Evolutionary conservation across 1,139 yeast genomes (phyloP).

Genomic region (Nakaseomyces sp.): DNA sequence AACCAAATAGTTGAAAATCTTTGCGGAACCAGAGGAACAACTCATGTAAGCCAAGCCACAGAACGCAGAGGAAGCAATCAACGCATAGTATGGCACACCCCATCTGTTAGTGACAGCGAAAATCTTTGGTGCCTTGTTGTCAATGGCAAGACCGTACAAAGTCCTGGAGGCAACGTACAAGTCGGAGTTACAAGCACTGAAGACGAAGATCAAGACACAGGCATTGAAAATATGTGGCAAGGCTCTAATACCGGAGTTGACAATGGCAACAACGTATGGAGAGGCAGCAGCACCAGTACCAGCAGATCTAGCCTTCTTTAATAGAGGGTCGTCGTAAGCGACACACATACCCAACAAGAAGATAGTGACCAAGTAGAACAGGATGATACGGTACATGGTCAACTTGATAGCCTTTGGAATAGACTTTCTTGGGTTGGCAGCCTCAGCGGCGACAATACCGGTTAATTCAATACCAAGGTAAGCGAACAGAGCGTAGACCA

Average conservation of each 20-base stretch:
- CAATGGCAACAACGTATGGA: constrained; percentile 59
- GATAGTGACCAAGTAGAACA: constrained; percentile 60
- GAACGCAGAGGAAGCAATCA: constrained; percentile 38
- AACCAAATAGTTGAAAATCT: constrained; percentile 58
- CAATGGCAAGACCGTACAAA: constrained; percentile 52
- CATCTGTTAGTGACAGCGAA: constrained; percentile 51
- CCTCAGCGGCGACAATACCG: constrained; percentile 70
- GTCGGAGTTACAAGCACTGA: constrained; percentile 68
- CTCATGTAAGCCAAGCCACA: constrained; percentile 57
- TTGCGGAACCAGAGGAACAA: constrained; percentile 44
- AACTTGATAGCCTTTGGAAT: constrained; percentile 71
- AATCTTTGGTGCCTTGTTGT: constrained; percentile 54
- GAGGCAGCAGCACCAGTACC: constrained; percentile 64
- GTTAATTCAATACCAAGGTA: constrained; percentile 71
- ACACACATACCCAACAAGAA: constrained; percentile 69
- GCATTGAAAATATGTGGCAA: constrained; percentile 63
- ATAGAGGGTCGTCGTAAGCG: constrained; percentile 53
- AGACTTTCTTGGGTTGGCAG: constrained; percentile 63
- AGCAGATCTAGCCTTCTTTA: constrained; percentile 27
- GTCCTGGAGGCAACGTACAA: constrained; percentile 64
- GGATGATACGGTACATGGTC: constrained; percentile 65
- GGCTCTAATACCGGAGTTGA: constrained; percentile 52
- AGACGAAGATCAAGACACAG: constrained; percentile 56
- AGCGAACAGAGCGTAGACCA: constrained; percentile 69
- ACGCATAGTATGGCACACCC: constrained; percentile 57